Evolutionary conservation across 768 basidiomycete species (phyloP), one percentile per base, ranked within the genome.

Genomic region (Boletus edulis): DNA sequence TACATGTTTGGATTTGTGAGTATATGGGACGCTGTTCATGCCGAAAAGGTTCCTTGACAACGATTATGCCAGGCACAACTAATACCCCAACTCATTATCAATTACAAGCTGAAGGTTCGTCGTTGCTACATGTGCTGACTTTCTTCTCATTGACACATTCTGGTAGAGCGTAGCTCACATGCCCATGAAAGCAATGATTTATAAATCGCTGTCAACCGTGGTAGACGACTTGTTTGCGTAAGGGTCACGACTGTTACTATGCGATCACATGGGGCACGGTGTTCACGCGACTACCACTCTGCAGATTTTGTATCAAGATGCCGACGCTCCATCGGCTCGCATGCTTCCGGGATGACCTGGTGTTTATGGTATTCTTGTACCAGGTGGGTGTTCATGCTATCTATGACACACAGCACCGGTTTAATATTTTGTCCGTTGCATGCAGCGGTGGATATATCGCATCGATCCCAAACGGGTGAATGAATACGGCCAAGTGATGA

Each of bases 171-270:
- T 97, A 35, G 89, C 96, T 43, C 96, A 98, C 69, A 94, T 98
- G 88, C 95, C 95, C 18, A 95, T 97, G 88, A 97, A 95, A 71
- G 90, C 95, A 4, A 94, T 98, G 91, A 86, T 94, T 62, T 96
- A 94, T 79, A 97, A 96, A 76, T 86, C 90, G 2, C 78, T 96
- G 55, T 89, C 91, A 43, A 91, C 87, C 1, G 89, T 91, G 46
- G 89, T 95, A 43, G 95, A 96, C 73, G 94, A 98, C 71, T 83
- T 96, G 62, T 92, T 93, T 69, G 87, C 88, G 89, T 93, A 77
- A 63, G 87, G 64, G 43, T 61, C 35, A 54, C 35, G 18, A 31
- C 43, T 27, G 53, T 65, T 56, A 47, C 66, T 34, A 51, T 44
- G 57, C 17, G 24, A 27, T 49, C 49, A 60, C 49, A 60, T 56